Evolutionary conservation across 1,139 yeast genomes (phyloP), one percentile per base, ranked within the genome.

Genomic region (Pneumocystis jirovecii): DNA sequence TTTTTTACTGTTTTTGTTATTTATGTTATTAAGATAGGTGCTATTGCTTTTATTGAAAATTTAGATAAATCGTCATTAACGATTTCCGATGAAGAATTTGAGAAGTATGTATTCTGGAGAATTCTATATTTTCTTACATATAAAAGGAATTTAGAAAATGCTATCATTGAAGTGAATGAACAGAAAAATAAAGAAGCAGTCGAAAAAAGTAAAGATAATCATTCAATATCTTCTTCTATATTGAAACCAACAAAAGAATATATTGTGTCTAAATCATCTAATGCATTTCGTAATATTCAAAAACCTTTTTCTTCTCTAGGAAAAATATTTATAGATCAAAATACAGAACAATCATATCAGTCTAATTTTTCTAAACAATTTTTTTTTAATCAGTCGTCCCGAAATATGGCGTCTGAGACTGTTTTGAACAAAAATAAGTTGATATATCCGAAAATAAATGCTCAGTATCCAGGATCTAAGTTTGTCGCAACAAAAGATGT

Each of bases 21-120:
- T 59, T 44, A 59, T 89, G 88, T 72, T 50, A 8, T 25, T 50
- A 50, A 50, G 57, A 50, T 50, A 50, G 95, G 93, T 2, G 96
- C 96, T 0, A 81, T 89, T 42, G 81, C 84, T 66, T 91, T 90
- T 73, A 82, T 91, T 35, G 82, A 85, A 67, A 82, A 83, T 31
- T 75, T 91, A 62, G 82, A 80, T 62, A 75, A 77, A 61, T 81
- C 82, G 1, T 82, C 84, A 42, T 76, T 91, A 64, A 84, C 91
- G 0, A 83, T 90, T 2, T 74, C 79, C 2, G 80, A 81, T 63
- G 84, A 83, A 65, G 90, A 86, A 64, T 83, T 82, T 82, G 82
- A 80, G 66, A 71, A 73, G 68, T 65, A 40, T 34, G 67, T 45
- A 25, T 5, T 50, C 10, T 25, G 2, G 25, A 12, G 3, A 21